phyloP scores from a whole-genome alignment of 345 rosid species.

The Citrus cavaleriei region DNA sequence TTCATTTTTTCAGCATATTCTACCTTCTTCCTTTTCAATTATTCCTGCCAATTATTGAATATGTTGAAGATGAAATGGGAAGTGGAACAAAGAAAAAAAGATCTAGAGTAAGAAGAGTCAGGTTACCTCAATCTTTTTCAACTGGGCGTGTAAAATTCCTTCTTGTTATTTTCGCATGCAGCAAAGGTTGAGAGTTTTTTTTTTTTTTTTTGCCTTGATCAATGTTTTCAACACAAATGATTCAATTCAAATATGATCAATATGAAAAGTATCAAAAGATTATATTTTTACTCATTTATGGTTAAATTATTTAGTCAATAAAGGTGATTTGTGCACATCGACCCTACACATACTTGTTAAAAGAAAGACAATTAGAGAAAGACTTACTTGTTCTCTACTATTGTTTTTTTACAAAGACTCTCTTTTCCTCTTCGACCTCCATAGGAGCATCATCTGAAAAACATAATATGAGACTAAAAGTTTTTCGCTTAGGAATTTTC shows the following conservation, averaged over 20 bases:
- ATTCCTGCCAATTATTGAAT: constrained; percentile 42
- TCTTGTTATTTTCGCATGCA: constrained; percentile 74
- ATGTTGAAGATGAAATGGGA: neutral
- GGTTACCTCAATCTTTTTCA: constrained; percentile 68
- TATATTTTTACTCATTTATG: neutral
- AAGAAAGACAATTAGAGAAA: neutral
- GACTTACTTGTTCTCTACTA: constrained; percentile 73
- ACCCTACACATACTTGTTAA: neutral
- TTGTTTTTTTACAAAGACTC: constrained; percentile 60
- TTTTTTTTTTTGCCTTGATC: constrained; percentile 61
- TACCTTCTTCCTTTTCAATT: constrained; percentile 73
- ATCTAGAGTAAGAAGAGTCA: neutral
- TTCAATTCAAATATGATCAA: neutral
- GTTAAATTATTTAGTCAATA: neutral
- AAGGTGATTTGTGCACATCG: neutral
- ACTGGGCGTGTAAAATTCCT: constrained; percentile 62
- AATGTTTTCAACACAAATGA: neutral
- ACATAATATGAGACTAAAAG: neutral
- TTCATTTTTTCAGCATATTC: constrained; percentile 67
- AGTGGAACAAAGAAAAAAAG: neutral
- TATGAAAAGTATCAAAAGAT: neutral
- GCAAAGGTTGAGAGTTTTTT: constrained; percentile 9
- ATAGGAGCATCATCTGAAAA: constrained; percentile 69
- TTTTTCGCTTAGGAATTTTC: neutral
- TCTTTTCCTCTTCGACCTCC: constrained; percentile 67